Evolutionary conservation across 1,284 basidiomycete species (phyloP).

Genomic region (Marasmius sp.): DNA sequence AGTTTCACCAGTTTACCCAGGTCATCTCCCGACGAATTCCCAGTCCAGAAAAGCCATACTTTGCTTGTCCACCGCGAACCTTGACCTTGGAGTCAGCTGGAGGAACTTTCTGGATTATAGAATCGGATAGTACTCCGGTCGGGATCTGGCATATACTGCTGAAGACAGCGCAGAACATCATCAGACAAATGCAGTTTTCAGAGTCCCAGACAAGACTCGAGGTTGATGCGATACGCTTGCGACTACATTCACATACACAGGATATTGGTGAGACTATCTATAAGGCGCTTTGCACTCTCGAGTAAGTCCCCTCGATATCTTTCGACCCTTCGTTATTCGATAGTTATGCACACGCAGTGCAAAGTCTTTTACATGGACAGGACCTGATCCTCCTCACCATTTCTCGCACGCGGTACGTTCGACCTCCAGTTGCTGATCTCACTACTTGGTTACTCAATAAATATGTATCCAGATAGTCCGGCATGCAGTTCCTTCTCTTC

Average conservation of each 20-base stretch:
- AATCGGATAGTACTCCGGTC: conserved; percentile 4
- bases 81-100: conserved; percentile 29
- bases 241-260: conserved; percentile 42
- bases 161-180: conserved; percentile 16
- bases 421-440: not conserved
- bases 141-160: conserved; percentile 31
- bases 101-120: conserved; percentile 20
- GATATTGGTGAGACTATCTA: conserved; percentile 37
- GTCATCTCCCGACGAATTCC: not conserved
- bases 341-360: conserved; percentile 35
- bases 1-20: conserved; percentile 28
- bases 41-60: conserved; percentile 9
- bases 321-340: not conserved
- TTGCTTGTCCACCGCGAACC: conserved; percentile 24
- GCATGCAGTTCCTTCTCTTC: conserved; percentile 1
- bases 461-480: conserved; percentile 2
- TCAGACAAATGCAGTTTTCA: not conserved
- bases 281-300: conserved; percentile 37
- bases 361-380: conserved; percentile 50
- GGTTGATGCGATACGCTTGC: conserved; percentile 36
- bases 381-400: conserved; percentile 59
- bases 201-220: conserved; percentile 13
- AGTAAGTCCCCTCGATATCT: conserved; percentile 30
- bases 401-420: conserved; percentile 55
- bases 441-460: not conserved